Base-by-base conservation (phyloP, 1,139 yeast genomes). In the Yarrowia galli region DNA sequence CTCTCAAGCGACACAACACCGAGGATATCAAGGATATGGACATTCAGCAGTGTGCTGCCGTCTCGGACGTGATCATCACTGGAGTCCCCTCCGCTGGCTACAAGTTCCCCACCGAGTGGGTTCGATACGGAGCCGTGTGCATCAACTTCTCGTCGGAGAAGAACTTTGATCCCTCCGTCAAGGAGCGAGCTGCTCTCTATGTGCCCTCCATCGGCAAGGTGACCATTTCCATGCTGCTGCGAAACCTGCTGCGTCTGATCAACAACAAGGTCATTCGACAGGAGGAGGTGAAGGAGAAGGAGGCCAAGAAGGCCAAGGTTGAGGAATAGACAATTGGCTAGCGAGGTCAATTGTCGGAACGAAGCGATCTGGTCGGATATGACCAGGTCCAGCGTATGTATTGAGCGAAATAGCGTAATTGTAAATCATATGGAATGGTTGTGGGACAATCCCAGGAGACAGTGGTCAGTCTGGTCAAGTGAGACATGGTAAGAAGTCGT, bases 181-280 rank as follows among this genome's bases (percentile, higher is more conserved):
- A 93, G 80, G 84, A 84, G 68, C 89, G 86, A 73, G 98, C 99
- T 7, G 89, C 97, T 0, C 81, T 95, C 65, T 95, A 93, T 75
- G 98, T 95, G 38, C 99, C 99, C 25, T 89, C 92, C 73, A 92
- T 93, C 46, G 99, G 99, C 18, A 95, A 95, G 78, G 98, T 95
- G 32, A 95, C 99, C 45, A 93, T 95, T 71, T 85, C 97, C 68
- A 95, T 95, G 98, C 81, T 95, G 66, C 81, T 95, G 76, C 86
- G 99, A 77, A 95, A 95, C 76, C 82, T 95, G 78, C 79, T 95
- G 68, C 85, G 99, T 72, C 82, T 95, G 71, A 86, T 90, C 72
- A 88, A 89, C 65, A 92, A 92, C 78, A 84, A 83, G 72, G 75
- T 76, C n/a, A 53, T 43, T 18, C 54, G 67, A 61, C 28, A 43